Percentiles rank a stretch among this genome's conserved stretches.
Evolutionary conservation across 371 early-diverging fungal species (phyloP).

Genomic region (Mortierella sp.): DNA sequence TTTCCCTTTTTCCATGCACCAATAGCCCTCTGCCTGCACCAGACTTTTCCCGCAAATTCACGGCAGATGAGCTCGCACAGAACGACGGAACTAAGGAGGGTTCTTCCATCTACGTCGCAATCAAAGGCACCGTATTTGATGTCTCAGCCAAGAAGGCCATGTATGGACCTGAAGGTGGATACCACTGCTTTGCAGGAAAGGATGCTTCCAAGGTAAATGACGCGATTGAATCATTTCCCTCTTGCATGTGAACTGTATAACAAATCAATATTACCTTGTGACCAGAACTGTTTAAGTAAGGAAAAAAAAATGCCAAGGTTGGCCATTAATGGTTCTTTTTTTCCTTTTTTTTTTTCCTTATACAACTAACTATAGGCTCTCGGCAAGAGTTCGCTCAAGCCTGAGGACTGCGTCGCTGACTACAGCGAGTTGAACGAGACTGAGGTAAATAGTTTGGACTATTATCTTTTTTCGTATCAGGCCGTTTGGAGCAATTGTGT

Average conservation of each 20-base stretch:
- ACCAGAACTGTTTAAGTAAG: too few species aligned
- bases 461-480: neutral
- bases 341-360: neutral
- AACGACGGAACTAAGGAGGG: conserved; percentile 78
- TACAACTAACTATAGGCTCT: conserved; percentile 69
- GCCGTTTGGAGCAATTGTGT: neutral
- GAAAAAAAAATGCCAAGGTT: too few species aligned
- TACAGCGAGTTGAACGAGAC: conserved; percentile 73
- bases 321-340: too few species aligned
- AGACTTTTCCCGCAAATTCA: conserved; percentile 63
- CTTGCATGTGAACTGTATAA: neutral
- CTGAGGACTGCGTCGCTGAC: conserved; percentile 81
- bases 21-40: conserved; percentile 60
- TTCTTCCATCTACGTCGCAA: conserved; percentile 83
- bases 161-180: conserved; percentile 79
- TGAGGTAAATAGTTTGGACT: conserved; percentile 61
- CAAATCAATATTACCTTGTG: neutral
- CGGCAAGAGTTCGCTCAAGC: conserved; percentile 80
- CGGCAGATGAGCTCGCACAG: conserved; percentile 74
- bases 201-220: conserved; percentile 78
- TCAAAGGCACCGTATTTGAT: conserved; percentile 88
- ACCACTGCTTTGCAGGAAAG: conserved; percentile 84
- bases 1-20: neutral
- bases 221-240: neutral
- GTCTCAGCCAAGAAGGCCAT: conserved; percentile 75